These are phyloP conservation scores for Myriosclerotinia duriaeana DNA, from an alignment of 2,329 filamentous ascomycete species.

Conservation along the genomic window DNA sequence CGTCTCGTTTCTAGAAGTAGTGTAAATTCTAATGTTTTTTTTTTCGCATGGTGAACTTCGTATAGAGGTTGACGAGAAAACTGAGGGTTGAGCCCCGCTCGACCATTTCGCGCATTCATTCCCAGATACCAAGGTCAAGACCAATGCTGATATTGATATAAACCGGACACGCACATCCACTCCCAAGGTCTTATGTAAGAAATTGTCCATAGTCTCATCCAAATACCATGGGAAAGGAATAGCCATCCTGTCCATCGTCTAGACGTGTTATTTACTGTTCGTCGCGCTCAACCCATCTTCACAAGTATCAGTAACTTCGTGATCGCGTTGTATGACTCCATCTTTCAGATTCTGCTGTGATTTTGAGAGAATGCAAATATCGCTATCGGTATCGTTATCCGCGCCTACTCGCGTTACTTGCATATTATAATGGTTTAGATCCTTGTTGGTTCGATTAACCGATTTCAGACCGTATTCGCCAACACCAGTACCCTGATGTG, in stretches of 20 bases:
- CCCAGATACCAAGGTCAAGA: background rate
- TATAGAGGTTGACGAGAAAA: background rate
- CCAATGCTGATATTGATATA: no score
- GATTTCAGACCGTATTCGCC: background rate
- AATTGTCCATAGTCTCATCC: no score
- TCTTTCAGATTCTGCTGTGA: background rate
- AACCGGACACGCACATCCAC: background rate
- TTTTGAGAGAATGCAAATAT: constrained; percentile 5
- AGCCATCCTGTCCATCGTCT: background rate
- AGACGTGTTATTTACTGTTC: constrained; percentile 15
- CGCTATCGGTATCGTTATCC: constrained; percentile 10
- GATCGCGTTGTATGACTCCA: background rate
- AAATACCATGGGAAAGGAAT: no score
- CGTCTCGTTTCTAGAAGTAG: background rate
- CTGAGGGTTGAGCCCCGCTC: background rate
- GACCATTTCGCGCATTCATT: background rate
- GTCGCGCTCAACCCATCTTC: background rate
- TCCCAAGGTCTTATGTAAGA: background rate
- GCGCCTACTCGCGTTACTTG: background rate
- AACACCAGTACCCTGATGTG: background rate
- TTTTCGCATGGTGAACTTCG: background rate
- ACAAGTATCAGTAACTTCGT: constrained; percentile 11
- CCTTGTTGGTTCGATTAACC: background rate
- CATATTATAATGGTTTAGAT: background rate
- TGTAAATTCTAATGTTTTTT: background rate